Evolutionary conservation across 306 rosid species (phyloP), one percentile per base, ranked within the genome.

Genomic region (Citrullus mucosospermus): DNA sequence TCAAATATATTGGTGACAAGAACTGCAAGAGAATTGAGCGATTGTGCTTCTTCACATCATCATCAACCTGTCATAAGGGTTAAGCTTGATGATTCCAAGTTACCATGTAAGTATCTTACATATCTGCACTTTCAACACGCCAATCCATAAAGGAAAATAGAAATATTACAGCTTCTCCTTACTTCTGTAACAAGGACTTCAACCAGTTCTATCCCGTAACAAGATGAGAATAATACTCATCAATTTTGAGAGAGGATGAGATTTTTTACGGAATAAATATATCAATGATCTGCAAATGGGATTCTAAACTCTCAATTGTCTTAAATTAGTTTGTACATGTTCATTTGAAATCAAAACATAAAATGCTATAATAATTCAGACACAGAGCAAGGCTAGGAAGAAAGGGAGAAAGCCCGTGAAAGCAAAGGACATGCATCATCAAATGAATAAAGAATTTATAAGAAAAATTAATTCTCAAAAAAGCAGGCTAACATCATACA

Each of bases 1-100:
- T 91, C 55, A 93, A 55, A 75, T 92, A 78, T 41, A 92, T 88
- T 25, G 98, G 97, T 7, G 98, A 92, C 79, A 92, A 86, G 84
- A 94, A 85, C 78, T 89, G 92, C 69, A 88, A 66, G 65, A 92
- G 80, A 81, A 89, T 81, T 25, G 97, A 86, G 4, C 85, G 90
- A 67, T 77, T 83, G 62, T 86, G 81, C 82, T 92, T 90, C 82
- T 90, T 92, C 63, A 70, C 11, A 5, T 82, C 93, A 77, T 92
- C 96, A 56, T 82, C 96, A 82, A 55, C 97, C 98, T 91, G 87
- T 4, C 60, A 28, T 15, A 8, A 48, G 60, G 3, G 28, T 72
- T 17, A 50, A 30, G 9, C 57, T 50, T 51, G 50, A 72, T 72
- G 77, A 72, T 72, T 15, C 58, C 60, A 48, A 28, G 51, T 28